Conservation (phyloP, 1,139 yeast species). For the Hemisphaericaspora xylofermentans region DNA sequence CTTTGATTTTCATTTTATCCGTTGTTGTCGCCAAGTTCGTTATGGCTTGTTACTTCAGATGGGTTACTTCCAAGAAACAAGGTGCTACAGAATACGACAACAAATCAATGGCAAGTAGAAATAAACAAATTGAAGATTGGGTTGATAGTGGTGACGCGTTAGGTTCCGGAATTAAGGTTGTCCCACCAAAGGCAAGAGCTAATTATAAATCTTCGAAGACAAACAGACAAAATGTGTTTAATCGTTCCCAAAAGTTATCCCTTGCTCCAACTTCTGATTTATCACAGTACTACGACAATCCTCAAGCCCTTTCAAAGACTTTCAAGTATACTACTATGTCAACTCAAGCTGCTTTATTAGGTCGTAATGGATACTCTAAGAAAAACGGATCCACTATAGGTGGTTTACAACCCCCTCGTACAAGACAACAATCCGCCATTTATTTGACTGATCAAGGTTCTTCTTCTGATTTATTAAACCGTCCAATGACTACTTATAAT, state of each 20-base stretch:
- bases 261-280: constrained; percentile 42
- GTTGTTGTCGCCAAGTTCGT: constrained; percentile 74
- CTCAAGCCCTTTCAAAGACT: constrained; percentile 37
- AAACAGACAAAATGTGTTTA: constrained; percentile 47
- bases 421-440: constrained; percentile 18
- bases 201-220: constrained; percentile 42
- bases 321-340: constrained; percentile 57
- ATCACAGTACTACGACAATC: constrained; percentile 40
- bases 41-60: constrained; percentile 85
- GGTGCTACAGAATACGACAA: constrained; percentile 68
- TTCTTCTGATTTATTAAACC: constrained; percentile 36
- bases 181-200: constrained; percentile 53
- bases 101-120: constrained; percentile 45
- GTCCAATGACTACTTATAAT: constrained; percentile 34
- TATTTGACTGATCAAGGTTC: constrained; percentile 36
- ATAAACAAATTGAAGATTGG: constrained; percentile 77
- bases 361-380: constrained; percentile 23
- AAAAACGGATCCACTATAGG: constrained; percentile 10
- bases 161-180: constrained; percentile 46
- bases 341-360: constrained; percentile 50
- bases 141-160: constrained; percentile 48
- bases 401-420: constrained; percentile 14
- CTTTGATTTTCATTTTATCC: constrained; percentile 80
- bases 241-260: constrained; percentile 36
- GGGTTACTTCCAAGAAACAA: constrained; percentile 75